Evolutionary conservation across 805 yeast genomes (phyloP).

Genomic region (Cyberlindnera americana): DNA sequence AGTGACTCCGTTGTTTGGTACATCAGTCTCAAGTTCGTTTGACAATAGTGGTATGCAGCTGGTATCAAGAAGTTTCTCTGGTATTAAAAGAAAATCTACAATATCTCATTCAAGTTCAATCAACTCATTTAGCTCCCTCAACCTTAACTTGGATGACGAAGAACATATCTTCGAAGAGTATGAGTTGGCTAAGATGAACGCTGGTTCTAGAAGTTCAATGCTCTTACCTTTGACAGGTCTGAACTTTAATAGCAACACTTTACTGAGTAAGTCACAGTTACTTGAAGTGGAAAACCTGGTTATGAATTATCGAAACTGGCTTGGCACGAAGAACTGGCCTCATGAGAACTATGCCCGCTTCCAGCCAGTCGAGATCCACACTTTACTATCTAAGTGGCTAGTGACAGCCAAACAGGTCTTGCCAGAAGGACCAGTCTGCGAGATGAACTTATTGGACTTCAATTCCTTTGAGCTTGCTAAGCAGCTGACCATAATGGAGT

Average conservation of each 20-base stretch:
- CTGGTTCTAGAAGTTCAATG: constrained; percentile 40
- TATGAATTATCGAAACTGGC: constrained; percentile 48
- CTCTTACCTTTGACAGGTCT: constrained; percentile 26
- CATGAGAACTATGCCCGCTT: constrained; percentile 18
- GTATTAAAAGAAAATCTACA: constrained; percentile 27
- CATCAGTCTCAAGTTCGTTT: constrained; percentile 2
- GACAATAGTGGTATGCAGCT: constrained; percentile 39
- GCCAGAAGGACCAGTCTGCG: constrained; percentile 6
- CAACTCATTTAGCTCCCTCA: constrained; percentile 30
- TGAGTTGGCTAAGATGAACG: constrained; percentile 45
- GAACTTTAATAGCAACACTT: constrained; percentile 22
- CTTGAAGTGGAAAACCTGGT: constrained; percentile 44
- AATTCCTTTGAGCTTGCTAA: constrained; percentile 75
- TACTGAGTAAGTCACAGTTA: constrained; percentile 28
- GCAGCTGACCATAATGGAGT: constrained; percentile 71
- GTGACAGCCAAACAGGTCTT: constrained; percentile 45
- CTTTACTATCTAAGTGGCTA: constrained; percentile 47
- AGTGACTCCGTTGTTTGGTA: constrained; percentile 7
- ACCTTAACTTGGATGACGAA: constrained; percentile 28
- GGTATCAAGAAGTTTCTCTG: constrained; percentile 45
- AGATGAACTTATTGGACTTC: constrained; percentile 35
- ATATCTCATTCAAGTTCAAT: constrained; percentile 37
- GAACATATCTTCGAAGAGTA: constrained; percentile 56
- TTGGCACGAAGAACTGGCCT: constrained; percentile 30
- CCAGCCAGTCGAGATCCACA: constrained; percentile 23